phyloP scores from a whole-genome alignment of 345 rosid genomes.

The Brassica juncea region DNA sequence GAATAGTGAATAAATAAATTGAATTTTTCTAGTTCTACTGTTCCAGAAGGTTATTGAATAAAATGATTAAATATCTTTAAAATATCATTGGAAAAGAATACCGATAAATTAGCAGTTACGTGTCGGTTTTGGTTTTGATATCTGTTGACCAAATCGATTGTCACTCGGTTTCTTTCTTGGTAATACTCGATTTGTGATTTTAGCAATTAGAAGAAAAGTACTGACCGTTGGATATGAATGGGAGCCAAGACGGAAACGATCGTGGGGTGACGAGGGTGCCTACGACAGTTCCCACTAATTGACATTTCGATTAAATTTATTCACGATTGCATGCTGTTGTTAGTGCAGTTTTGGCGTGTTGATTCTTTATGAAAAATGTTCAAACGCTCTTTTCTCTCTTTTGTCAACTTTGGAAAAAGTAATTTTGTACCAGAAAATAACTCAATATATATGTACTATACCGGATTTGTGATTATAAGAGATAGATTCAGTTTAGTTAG shows the following conservation, averaged over 20 bases:
- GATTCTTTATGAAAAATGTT: conserved; percentile 25
- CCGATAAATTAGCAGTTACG: conserved; percentile 25
- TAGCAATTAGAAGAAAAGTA: not conserved
- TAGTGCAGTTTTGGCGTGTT: conserved; percentile 40
- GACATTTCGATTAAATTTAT: conserved; percentile 7
- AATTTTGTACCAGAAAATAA: not conserved
- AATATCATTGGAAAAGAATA: not conserved
- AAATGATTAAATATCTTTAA: not conserved
- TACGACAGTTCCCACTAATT: conserved; percentile 41
- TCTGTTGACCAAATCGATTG: conserved; percentile 23
- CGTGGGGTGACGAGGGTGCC: conserved; percentile 43
- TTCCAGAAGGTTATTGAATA: conserved; percentile 16
- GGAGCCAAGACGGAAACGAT: conserved; percentile 28
- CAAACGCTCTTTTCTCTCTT: conserved; percentile 23
- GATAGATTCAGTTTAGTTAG: not conserved
- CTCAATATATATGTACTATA: not conserved
- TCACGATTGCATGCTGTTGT: conserved; percentile 31
- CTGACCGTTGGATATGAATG: conserved; percentile 32
- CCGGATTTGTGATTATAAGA: not conserved
- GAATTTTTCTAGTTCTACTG: not conserved
- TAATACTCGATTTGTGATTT: not conserved
- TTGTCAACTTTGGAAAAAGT: conserved; percentile 23
- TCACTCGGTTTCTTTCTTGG: conserved; percentile 8
- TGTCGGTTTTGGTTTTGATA: conserved; percentile 20
- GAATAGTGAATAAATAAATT: not conserved